Percentiles rank a stretch among this genome's conserved stretches.
phyloP scores from a whole-genome alignment of 2,329 filamentous ascomycete species.

The Aspergillus melleus region DNA sequence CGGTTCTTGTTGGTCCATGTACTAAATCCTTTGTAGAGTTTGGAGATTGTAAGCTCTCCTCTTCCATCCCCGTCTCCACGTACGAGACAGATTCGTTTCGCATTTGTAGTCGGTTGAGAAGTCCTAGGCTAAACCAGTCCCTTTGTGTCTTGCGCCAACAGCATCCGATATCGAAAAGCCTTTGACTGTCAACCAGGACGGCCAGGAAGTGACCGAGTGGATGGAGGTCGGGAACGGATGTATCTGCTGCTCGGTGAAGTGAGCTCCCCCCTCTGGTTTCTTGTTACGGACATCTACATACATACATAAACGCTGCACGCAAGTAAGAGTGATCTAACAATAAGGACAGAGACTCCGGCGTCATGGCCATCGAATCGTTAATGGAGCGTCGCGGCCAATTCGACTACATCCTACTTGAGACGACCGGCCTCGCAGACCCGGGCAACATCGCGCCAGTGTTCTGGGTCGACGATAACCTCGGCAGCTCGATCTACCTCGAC shows the following conservation, averaged over 20 bases:
- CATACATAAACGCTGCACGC: too few relatives aligned
- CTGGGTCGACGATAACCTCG: constrained; percentile 95
- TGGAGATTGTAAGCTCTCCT: constrained; percentile 65
- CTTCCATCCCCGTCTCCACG: not conserved
- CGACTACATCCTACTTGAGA: constrained; percentile 97
- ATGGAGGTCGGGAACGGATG: constrained; percentile 95
- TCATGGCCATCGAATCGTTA: constrained; percentile 90
- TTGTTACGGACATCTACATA: too few relatives aligned
- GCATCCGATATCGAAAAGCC: constrained; percentile 95
- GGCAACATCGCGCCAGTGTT: constrained; percentile 95
- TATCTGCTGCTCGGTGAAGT: constrained; percentile 97
- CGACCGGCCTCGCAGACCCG: constrained; percentile 90
- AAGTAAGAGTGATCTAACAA: constrained; percentile 1
- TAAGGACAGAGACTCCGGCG: constrained; percentile 72
- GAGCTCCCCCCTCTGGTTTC: constrained; percentile 16
- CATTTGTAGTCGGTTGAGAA: too few relatives aligned
- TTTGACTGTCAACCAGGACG: constrained; percentile 82
- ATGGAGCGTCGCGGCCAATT: constrained; percentile 94
- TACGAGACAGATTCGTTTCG: too few relatives aligned
- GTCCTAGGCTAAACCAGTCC: not conserved
- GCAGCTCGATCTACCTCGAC: constrained; percentile 93
- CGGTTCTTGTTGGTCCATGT: not conserved
- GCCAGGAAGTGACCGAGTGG: constrained; percentile 86
- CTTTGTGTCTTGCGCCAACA: constrained; percentile 32
- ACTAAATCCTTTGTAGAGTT: constrained; percentile 59